A percentile compares a stretch with the other conserved stretches of the same genome.
These are phyloP conservation scores for Capronia epimyces DNA, from an alignment of 2,329 filamentous ascomycete genomes.

Conservation along the genomic window DNA sequence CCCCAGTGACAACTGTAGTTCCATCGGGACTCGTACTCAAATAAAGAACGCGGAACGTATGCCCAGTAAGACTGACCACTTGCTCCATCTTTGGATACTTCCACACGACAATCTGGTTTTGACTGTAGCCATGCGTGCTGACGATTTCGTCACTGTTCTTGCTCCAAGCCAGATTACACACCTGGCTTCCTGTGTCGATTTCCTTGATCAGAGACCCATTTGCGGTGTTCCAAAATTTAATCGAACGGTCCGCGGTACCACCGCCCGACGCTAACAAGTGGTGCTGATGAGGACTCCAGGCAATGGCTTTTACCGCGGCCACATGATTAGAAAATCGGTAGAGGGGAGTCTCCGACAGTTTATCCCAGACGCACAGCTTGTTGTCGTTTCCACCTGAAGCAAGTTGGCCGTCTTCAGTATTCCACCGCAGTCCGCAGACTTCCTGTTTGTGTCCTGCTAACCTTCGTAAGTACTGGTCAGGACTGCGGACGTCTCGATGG, in stretches of 20 bases:
- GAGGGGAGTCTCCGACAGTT: slow-evolving; percentile 81
- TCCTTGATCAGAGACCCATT: slow-evolving; percentile 77
- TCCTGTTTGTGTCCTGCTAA: slow-evolving; percentile 95
- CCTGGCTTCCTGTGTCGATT: slow-evolving; percentile 93
- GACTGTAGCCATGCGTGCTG: slow-evolving; percentile 91
- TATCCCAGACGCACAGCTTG: slow-evolving; percentile 98
- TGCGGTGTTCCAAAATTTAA: slow-evolving; percentile 96
- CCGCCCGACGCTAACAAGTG: slow-evolving; percentile 92
- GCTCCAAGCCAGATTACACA: slow-evolving; percentile 97
- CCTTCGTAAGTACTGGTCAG: slow-evolving; percentile 82
- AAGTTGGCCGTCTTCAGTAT: slow-evolving; percentile 88
- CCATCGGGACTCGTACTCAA: slow-evolving; percentile 97
- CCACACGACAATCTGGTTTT: slow-evolving; percentile 99
- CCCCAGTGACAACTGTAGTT: slow-evolving; percentile 86
- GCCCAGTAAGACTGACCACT: slow-evolving; percentile 87
- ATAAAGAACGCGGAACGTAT: slow-evolving; percentile 94
- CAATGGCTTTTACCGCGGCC: slow-evolving; percentile 93
- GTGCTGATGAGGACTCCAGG: slow-evolving; percentile 94
- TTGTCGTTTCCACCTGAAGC: slow-evolving; percentile 97
- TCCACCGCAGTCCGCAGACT: slow-evolving; percentile 95
- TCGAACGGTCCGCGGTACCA: slow-evolving; percentile 89
- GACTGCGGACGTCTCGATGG: slow-evolving; percentile 88
- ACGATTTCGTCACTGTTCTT: slow-evolving; percentile 98
- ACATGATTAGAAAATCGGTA: slow-evolving; percentile 95
- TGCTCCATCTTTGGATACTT: slow-evolving; percentile 99